Conservation (phyloP, 2,329 filamentous ascomycete species). For the Curvularia lunata region DNA sequence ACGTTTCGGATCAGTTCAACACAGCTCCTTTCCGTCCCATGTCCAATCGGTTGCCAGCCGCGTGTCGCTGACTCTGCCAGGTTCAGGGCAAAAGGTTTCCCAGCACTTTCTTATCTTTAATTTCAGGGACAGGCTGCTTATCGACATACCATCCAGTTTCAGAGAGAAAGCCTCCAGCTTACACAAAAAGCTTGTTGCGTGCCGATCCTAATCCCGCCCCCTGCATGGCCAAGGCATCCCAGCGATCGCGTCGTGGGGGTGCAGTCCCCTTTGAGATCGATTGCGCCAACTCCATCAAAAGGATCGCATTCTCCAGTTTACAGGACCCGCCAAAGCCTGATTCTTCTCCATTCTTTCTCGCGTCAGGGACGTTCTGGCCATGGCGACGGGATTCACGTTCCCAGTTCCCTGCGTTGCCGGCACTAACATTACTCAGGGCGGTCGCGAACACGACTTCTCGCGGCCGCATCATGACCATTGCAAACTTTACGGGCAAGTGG, state of each 20-base stretch:
- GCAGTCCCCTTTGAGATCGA: conserved; percentile 3
- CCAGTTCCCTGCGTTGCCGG: conserved; percentile 7
- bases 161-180: conserved; percentile 9
- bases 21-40: not conserved
- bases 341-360: conserved; percentile 19
- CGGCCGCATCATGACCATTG: not conserved
- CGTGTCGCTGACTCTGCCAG: not conserved
- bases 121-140: conserved; percentile 16
- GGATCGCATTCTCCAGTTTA: conserved; percentile 8
- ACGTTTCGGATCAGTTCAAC: not conserved
- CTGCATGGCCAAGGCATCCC: conserved; percentile 17
- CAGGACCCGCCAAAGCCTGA: conserved; percentile 17
- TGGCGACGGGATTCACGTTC: conserved; percentile 1
- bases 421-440: conserved; percentile 4
- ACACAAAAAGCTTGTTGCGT: conserved; percentile 15
- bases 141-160: conserved; percentile 18
- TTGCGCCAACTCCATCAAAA: conserved; percentile 7
- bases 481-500: conserved; percentile 3
- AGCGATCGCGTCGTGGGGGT: conserved; percentile 20
- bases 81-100: not conserved
- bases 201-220: conserved; percentile 24
- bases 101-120: conserved; percentile 11
- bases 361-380: conserved; percentile 11
- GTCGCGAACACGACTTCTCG: not conserved
- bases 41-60: not conserved